Percentiles rank a stretch among this genome's conserved stretches.
Conservation (phyloP, 805 yeast genomes). For the Starmerella sp. region DNA sequence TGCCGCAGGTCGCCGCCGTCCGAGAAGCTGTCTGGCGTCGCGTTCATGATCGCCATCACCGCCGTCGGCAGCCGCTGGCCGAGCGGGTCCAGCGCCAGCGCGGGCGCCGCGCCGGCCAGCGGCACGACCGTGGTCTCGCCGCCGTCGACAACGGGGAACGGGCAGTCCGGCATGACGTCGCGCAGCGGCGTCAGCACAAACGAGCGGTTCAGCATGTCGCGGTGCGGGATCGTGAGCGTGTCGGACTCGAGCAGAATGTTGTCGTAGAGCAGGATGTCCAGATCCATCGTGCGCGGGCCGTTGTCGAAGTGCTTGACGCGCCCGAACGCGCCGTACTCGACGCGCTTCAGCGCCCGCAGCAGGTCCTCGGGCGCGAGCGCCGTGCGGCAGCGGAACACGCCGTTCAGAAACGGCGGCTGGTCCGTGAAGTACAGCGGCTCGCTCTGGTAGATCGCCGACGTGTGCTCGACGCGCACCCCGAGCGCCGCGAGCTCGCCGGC, state of each 20-base stretch:
- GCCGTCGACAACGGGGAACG: conserved; percentile 1
- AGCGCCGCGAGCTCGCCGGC: conserved; percentile 36
- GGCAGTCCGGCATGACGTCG: conserved; percentile 50
- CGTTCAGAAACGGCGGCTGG: conserved; percentile 76
- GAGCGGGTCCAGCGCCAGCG: conserved; percentile 1
- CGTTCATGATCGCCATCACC: conserved; percentile 78
- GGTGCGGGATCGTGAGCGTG: conserved; percentile 70
- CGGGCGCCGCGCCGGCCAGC: not conserved
- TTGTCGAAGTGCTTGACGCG: conserved; percentile 73
- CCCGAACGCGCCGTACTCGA: conserved; percentile 61
- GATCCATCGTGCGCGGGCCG: conserved; percentile 86
- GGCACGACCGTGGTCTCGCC: conserved; percentile 9
- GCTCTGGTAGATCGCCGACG: conserved; percentile 75
- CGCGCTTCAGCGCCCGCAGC: conserved; percentile 49
- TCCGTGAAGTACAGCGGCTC: conserved; percentile 84
- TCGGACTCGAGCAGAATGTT: conserved; percentile 41
- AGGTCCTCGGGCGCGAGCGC: conserved; percentile 51
- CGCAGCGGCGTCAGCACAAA: conserved; percentile 84
- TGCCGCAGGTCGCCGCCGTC: conserved; percentile 56
- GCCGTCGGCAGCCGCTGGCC: conserved; percentile 36
- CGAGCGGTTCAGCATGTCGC: conserved; percentile 74
- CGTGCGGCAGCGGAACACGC: conserved; percentile 62
- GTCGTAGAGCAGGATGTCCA: conserved; percentile 74
- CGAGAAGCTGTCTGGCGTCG: conserved; percentile 91
- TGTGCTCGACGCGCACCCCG: conserved; percentile 40